Evolutionary conservation across 495 filamentous ascomycete genomes (phyloP), one percentile per base, ranked within the genome.

Genomic region (Penicillium canariense): DNA sequence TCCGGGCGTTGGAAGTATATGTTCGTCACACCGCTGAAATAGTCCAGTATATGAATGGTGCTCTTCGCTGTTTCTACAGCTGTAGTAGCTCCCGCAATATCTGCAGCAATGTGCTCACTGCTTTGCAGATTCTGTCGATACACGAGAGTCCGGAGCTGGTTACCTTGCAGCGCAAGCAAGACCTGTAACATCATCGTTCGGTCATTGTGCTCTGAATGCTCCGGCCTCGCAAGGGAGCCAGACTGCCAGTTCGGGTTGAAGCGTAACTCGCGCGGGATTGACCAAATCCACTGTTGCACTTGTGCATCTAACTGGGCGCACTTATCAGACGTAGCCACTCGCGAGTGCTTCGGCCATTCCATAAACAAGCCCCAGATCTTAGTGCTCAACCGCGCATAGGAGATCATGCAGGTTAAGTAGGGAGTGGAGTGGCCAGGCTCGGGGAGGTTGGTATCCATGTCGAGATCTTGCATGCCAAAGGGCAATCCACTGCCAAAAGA

Each of bases 401-500:
- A 79, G 46, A 93, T 87, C 89, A 72, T 69, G 36, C 71, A 74
- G 5, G 65, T 70, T 18, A 74, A 49, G 35, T 74, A 72, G 1
- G 69, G 71, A 0, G 69, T 72, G 17, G 69, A 63, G 14, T 70
- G 55, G 10, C 67, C 71, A 3, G 89, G 90, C 59, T 84, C 84
- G 0, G 87, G 87, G 11, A 93, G 68, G 40, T 78, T 80, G 5
- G 87, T 84, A 58, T 93, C 90, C 62, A 95, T 88, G 66, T 93
- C 89, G 6, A 84, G 77, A 62, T 95, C 90, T 55, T 90, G 87
- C 34, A 90, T 77, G 11, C 84, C 83, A 69, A 89, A 93, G 0
- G 88, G 88, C 65, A 93, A 71, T 2, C 90, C 89, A 0, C 86
- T 90, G 15, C 86, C 86, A 55, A 95, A 92, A 47, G 84, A 87